Percentiles rank a stretch among this genome's conserved stretches.
Evolutionary conservation across 2,329 filamentous ascomycete species (phyloP).

Genomic region (Nigrospora osmanthi): DNA sequence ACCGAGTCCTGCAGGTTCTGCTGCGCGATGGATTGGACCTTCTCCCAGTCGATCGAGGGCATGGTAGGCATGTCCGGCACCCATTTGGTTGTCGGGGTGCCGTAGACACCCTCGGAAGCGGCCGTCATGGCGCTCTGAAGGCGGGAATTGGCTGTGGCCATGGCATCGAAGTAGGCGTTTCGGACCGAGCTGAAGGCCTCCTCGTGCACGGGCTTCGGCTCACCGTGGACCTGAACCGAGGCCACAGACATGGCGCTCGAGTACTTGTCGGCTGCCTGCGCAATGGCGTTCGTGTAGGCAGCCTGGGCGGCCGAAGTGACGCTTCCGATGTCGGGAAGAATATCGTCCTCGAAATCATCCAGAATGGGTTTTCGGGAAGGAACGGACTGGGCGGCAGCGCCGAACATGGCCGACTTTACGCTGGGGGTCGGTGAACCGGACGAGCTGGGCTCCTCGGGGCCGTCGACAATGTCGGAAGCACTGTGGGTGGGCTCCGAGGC

Average conservation of each 20-base stretch:
- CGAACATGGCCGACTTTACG: conserved; percentile 40
- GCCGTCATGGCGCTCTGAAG: conserved; percentile 47
- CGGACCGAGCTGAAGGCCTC: conserved; percentile 63
- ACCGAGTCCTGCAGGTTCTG: conserved; percentile 64
- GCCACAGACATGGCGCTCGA: conserved; percentile 59
- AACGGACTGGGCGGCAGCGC: conserved; percentile 42
- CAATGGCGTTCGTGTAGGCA: conserved; percentile 58
- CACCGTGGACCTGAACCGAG: conserved; percentile 60
- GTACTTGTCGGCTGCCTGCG: conserved; percentile 60
- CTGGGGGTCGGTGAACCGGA: conserved; percentile 14
- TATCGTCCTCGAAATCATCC: conserved; percentile 30
- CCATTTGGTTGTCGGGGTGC: conserved; percentile 35
- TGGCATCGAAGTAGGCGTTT: conserved; percentile 57
- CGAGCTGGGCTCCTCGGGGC: conserved; percentile 10
- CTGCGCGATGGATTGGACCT: conserved; percentile 57
- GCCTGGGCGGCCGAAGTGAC: conserved; percentile 38
- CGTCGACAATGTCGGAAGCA: conserved; percentile 15
- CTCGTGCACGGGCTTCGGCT: conserved; percentile 61
- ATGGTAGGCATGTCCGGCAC: conserved; percentile 23
- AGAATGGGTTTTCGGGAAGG: conserved; percentile 40
- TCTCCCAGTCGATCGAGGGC: conserved; percentile 37
- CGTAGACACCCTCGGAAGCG: conserved; percentile 41
- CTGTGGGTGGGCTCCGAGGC: conserved; percentile 11
- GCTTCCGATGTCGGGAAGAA: conserved; percentile 28
- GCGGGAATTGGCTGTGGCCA: conserved; percentile 52